phyloP scores from a whole-genome alignment of 768 basidiomycete species.

The Termitomyces sp. region DNA sequence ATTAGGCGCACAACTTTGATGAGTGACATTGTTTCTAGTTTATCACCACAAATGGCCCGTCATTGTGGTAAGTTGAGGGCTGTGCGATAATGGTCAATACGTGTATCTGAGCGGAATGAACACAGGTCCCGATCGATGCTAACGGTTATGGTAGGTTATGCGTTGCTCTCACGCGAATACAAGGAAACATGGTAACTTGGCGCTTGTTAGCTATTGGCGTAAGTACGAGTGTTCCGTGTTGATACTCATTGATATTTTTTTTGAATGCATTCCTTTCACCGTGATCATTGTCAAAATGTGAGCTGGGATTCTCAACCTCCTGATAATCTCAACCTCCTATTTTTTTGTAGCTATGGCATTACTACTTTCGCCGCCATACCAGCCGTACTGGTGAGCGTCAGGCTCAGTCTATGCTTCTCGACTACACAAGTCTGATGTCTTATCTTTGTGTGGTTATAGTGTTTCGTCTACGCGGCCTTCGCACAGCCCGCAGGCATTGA shows the following conservation, averaged over 20 bases:
- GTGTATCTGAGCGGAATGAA: neutral
- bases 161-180: neutral
- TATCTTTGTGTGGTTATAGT: conserved; percentile 16
- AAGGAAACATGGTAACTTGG: no score
- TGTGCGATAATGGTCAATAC: neutral
- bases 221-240: conserved; percentile 7
- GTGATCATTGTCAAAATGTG: conserved; percentile 22
- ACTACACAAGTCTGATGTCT: neutral
- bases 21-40: conserved; percentile 13
- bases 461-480: conserved; percentile 25
- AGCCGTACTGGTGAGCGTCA: conserved; percentile 14
- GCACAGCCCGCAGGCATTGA: conserved; percentile 21
- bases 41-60: conserved; percentile 21
- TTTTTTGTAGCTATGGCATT: conserved; percentile 11
- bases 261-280: no score
- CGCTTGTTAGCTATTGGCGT: conserved; percentile 18
- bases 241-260: neutral
- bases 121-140: neutral
- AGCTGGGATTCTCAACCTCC: neutral
- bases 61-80: conserved; percentile 14
- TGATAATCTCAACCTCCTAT: neutral
- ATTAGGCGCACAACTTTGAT: no score
- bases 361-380: conserved; percentile 14
- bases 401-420: no score
- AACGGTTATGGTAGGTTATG: conserved; percentile 21